Base-by-base conservation (phyloP, 164 flowering plant species). In the Liriodendron chinense region DNA sequence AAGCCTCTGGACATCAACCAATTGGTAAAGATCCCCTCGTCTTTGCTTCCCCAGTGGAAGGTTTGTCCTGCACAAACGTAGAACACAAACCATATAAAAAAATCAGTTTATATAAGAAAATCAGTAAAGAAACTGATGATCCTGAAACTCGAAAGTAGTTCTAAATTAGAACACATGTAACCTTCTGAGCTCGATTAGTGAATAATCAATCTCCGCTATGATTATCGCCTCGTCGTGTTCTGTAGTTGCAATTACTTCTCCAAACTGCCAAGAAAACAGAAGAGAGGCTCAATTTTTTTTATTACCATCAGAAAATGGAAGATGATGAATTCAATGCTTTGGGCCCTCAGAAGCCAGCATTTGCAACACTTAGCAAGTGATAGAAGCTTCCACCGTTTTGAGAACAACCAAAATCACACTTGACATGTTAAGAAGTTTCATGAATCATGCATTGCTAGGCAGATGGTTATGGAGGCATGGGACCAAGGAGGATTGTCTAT, bases 1-100 rank as follows among this genome's bases (percentile, higher is more conserved):
- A 77, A 82, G 69, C 82, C 99, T 89, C 76, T 91, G 86, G 64
- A 91, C 86, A 81, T 96, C 99, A 13, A 94, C 91, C 82, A 91
- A 76, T 80, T 92, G 92, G 85, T 94, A 93, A 67, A 96, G 86
- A 85, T 96, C 99, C 16, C 99, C 97, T 26, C 99, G 82, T 53
- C 92, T 85, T 77, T 92, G 99, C 83, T 88, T 92, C 80, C 71
- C 78, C 4, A 94, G 68, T 0, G 98, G 96, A 28, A 96, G 95
- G 79, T 78, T 90, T 22, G 90, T 74, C 87, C 98, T 96, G 88
- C 73, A 74, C 10, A 14, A 13, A 50, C 2, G 18, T 53, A 75
- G 10, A 53, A 47, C 1, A 16, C 21, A 21, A 9, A 10, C n/a
- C n/a, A n/a, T n/a, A n/a, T 12, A 66, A 9, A 34, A 6, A n/a